Evolutionary conservation across 768 basidiomycete species (phyloP).

Genomic region (Auricularia sp.): DNA sequence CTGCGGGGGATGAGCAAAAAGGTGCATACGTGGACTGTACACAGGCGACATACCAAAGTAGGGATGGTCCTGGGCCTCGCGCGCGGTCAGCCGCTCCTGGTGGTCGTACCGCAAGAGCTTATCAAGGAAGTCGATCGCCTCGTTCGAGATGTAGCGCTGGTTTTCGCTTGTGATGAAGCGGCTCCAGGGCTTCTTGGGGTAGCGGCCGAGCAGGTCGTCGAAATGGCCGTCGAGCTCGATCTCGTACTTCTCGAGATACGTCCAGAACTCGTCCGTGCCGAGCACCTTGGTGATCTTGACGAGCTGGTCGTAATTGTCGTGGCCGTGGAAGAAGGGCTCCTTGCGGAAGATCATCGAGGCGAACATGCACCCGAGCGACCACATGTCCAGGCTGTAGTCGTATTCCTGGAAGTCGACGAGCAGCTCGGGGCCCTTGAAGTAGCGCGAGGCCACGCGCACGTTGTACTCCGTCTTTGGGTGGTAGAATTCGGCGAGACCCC

Average conservation of each 20-base stretch:
- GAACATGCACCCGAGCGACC: constrained; percentile 98
- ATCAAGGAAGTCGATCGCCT: constrained; percentile 93
- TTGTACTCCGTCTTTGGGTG: constrained; percentile 97
- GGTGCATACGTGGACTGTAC: constrained; percentile 9
- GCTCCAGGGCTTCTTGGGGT: constrained; percentile 91
- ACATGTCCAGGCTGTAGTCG: constrained; percentile 96
- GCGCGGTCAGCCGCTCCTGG: constrained; percentile 90
- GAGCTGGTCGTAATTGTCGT: constrained; percentile 97
- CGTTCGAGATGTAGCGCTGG: constrained; percentile 92
- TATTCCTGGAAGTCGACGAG: constrained; percentile 98
- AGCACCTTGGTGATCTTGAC: constrained; percentile 98
- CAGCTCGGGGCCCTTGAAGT: constrained; percentile 96
- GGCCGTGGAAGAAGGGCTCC: constrained; percentile 98
- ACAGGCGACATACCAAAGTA: constrained; percentile 63
- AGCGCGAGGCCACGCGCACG: constrained; percentile 91
- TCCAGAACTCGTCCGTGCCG: constrained; percentile 89
- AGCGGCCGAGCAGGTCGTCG: constrained; percentile 88
- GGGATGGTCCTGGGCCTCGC: constrained; percentile 84
- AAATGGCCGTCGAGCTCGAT: constrained; percentile 95
- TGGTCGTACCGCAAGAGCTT: constrained; percentile 95
- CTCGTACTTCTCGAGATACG: constrained; percentile 90
- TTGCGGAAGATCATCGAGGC: constrained; percentile 99
- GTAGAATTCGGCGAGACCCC: constrained; percentile 98
- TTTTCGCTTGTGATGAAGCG: constrained; percentile 93
- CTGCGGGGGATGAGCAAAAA: constrained; percentile 3